Evolutionary conservation across 2,329 filamentous ascomycete species (phyloP).

Genomic region (Neofusicoccum umdonicola): DNA sequence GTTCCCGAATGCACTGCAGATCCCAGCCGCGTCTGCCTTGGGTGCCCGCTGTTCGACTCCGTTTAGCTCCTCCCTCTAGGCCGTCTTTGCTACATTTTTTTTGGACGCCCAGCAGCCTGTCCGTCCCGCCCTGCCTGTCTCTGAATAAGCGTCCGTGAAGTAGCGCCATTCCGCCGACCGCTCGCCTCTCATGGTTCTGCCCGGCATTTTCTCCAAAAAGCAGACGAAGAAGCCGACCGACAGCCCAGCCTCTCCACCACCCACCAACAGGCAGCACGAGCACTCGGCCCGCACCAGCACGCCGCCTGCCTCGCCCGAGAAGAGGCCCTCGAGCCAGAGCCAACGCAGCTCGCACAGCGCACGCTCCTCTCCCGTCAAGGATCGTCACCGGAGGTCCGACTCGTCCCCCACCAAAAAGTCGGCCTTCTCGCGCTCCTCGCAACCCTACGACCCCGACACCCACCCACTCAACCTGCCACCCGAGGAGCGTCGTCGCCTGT

Average conservation of each 20-base stretch:
- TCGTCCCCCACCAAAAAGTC: conserved; percentile 28
- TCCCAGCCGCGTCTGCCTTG: conserved; percentile 11
- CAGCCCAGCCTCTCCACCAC: conserved; percentile 21
- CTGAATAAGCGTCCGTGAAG: conserved; percentile 18
- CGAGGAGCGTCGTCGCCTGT: conserved; percentile 78
- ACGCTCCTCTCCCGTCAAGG: conserved; percentile 26
- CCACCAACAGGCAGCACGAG: conserved; percentile 19
- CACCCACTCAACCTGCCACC: conserved; percentile 90
- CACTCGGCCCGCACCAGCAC: conserved; percentile 21
- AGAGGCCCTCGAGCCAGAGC: conserved; percentile 26
- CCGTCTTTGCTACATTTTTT: conserved; percentile 13
- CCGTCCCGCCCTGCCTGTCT: conserved; percentile 1
- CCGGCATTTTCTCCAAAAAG: conserved; percentile 29
- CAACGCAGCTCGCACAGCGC: background rate
- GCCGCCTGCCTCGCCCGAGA: conserved; percentile 38
- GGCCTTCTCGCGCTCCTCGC: conserved; percentile 37
- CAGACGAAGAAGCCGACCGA: conserved; percentile 35
- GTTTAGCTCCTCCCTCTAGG: conserved; percentile 10
- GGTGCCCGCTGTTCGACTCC: conserved; percentile 13
- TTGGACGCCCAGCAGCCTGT: conserved; percentile 10
- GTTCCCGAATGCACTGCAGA: conserved; percentile 7
- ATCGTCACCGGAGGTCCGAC: conserved; percentile 27
- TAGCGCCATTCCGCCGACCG: conserved; percentile 12
- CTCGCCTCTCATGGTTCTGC: conserved; percentile 17
- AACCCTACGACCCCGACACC: conserved; percentile 60